Percentiles rank a stretch among this genome's conserved stretches.
phyloP scores from a whole-genome alignment of 768 basidiomycete species.

The Tricholoma flavovirens region DNA sequence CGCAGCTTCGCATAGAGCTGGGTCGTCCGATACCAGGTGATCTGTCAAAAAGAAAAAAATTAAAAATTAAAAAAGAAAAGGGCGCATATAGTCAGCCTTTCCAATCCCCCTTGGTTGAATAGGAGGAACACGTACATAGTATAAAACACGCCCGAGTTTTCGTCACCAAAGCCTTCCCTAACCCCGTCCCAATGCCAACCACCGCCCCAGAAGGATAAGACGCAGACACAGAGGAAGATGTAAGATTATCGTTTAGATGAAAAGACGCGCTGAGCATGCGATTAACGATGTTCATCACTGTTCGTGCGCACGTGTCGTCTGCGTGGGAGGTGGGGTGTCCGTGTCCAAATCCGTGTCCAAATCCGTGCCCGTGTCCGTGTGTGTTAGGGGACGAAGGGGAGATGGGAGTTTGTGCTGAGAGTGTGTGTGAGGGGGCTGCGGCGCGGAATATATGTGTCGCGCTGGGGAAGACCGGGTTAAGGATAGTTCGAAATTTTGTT shows the following conservation, averaged over 20 bases:
- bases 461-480: slow-evolving; percentile 27
- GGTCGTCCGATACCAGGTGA: slow-evolving; percentile 67
- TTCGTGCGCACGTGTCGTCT: slow-evolving; percentile 45
- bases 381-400: neutral
- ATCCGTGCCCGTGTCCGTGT: neutral
- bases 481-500: neutral
- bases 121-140: slow-evolving; percentile 46
- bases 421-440: neutral
- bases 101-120: neutral
- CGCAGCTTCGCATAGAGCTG: slow-evolving; percentile 58
- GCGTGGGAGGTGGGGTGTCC: slow-evolving; percentile 6
- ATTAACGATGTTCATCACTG: slow-evolving; percentile 68
- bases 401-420: neutral
- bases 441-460: slow-evolving; percentile 60
- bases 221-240: slow-evolving; percentile 14
- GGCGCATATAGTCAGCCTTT: neutral
- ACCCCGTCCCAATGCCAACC: neutral
- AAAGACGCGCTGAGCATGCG: slow-evolving; percentile 37
- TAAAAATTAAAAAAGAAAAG: no score
- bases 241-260: slow-evolving; percentile 9
- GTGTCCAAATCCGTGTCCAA: neutral
- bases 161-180: slow-evolving; percentile 15
- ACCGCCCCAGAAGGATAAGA: no score
- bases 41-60: slow-evolving; percentile 33
- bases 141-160: slow-evolving; percentile 71